Evolutionary conservation across 768 basidiomycete genomes (phyloP).

Genomic region (Tephrocybe rancida): DNA sequence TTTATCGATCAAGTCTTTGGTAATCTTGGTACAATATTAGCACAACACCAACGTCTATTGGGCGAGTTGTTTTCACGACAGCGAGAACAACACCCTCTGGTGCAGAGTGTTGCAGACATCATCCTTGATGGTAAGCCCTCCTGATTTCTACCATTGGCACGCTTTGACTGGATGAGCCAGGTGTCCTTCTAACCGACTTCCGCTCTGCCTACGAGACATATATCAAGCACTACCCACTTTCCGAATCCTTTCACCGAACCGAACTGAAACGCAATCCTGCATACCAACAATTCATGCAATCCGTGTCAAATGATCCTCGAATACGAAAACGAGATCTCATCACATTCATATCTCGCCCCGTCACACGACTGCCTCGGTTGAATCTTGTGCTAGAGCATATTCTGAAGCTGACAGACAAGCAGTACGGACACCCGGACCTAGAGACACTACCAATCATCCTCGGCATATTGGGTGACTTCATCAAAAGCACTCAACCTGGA

Average conservation of each 20-base stretch:
- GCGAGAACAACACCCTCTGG: conserved; percentile 80
- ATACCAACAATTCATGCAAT: conserved; percentile 70
- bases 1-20: conserved; percentile 86
- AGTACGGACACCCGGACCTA: conserved; percentile 75
- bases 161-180: conserved; percentile 26
- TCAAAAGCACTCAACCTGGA: conserved; percentile 88
- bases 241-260: conserved; percentile 79
- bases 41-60: conserved; percentile 70
- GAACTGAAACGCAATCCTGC: conserved; percentile 69
- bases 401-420: conserved; percentile 62
- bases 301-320: conserved; percentile 62
- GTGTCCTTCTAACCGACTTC: conserved; percentile 50
- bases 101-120: conserved; percentile 84
- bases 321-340: conserved; percentile 76
- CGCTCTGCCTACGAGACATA: conserved; percentile 75
- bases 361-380: conserved; percentile 85
- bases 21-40: conserved; percentile 71
- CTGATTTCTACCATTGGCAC: background rate
- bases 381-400: conserved; percentile 74
- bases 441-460: conserved; percentile 77
- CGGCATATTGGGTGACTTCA: conserved; percentile 64
- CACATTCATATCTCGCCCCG: conserved; percentile 83
- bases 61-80: conserved; percentile 78
- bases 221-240: conserved; percentile 87
- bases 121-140: conserved; percentile 68